Conservation (phyloP, 768 basidiomycete species). For the Auricularia sp. region DNA sequence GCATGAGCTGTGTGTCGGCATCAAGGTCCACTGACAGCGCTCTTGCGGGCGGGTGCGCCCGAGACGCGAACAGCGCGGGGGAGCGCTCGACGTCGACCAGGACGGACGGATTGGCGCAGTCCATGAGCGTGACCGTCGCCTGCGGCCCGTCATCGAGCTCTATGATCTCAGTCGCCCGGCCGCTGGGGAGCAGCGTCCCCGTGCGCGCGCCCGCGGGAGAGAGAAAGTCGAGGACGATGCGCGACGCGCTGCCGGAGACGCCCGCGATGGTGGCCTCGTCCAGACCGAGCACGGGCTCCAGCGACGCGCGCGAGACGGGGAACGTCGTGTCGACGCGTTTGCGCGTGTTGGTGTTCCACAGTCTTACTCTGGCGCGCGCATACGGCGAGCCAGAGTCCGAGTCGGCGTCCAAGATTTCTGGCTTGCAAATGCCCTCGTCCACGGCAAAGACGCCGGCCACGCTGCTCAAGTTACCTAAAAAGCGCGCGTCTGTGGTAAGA, state of each 20-base stretch:
- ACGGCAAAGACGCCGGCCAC: constrained; percentile 66
- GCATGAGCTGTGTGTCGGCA: constrained; percentile 13
- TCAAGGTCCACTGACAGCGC: constrained; percentile 14
- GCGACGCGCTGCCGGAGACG: constrained; percentile 54
- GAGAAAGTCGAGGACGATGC: constrained; percentile 56
- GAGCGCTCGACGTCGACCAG: constrained; percentile 41
- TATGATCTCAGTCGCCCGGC: constrained; percentile 36
- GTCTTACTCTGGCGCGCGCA: constrained; percentile 34
- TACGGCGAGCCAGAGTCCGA: constrained; percentile 5
- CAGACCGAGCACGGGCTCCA: constrained; percentile 30
- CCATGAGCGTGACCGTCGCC: constrained; percentile 42
- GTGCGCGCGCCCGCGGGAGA: constrained; percentile 56
- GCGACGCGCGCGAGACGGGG: constrained; percentile 28
- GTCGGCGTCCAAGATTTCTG: background rate
- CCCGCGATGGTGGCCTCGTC: constrained; percentile 53
- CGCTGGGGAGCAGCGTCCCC: constrained; percentile 58
- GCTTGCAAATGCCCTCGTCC: constrained; percentile 46
- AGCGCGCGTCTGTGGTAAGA: background rate
- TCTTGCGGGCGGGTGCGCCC: constrained; percentile 11
- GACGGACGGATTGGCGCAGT: constrained; percentile 68
- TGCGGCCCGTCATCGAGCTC: constrained; percentile 18
- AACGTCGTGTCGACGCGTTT: constrained; percentile 64
- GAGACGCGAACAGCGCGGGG: constrained; percentile 25
- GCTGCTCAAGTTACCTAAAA: constrained; percentile 47
- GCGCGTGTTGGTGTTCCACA: constrained; percentile 63